Evolutionary conservation across 805 yeast species (phyloP).

Genomic region (Pichia phayaonensis): DNA sequence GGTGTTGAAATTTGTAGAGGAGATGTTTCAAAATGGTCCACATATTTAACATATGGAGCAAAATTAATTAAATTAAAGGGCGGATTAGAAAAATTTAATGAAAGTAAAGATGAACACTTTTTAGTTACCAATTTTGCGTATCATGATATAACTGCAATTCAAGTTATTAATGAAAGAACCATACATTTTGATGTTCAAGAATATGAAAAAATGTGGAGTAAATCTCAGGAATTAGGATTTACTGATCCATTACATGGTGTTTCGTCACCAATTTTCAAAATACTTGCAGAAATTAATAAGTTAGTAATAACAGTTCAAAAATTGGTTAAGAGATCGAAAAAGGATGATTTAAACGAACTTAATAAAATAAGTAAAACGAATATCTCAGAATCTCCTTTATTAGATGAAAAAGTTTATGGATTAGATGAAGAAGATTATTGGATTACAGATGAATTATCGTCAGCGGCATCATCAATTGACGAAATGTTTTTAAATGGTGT

Average conservation of each 20-base stretch:
- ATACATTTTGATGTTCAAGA: conserved; percentile 57
- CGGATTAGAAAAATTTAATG: conserved; percentile 46
- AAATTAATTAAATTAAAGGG: conserved; percentile 53
- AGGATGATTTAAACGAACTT: conserved; percentile 12
- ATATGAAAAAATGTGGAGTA: conserved; percentile 45
- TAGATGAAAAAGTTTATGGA: conserved; percentile 3
- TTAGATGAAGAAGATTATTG: conserved; percentile 9
- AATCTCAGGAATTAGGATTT: conserved; percentile 32
- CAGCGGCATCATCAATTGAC: conserved; percentile 17
- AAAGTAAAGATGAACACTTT: conserved; percentile 59
- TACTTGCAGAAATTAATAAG: conserved; percentile 61
- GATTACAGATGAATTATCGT: conserved; percentile 1
- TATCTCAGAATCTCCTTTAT: background rate
- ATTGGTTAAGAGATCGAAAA: conserved; percentile 20
- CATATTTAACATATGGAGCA: conserved; percentile 58
- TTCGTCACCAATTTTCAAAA: conserved; percentile 56
- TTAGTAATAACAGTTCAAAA: conserved; percentile 47
- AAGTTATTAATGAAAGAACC: conserved; percentile 49
- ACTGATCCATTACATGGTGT: conserved; percentile 70
- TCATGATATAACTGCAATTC: conserved; percentile 66
- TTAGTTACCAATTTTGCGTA: conserved; percentile 71
- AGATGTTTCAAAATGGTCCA: conserved; percentile 70
- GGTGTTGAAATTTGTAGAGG: conserved; percentile 84
- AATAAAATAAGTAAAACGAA: background rate
- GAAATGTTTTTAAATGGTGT: conserved; percentile 1